phyloP scores from a whole-genome alignment of 768 basidiomycete genomes.

The Tephrocybe rancida region DNA sequence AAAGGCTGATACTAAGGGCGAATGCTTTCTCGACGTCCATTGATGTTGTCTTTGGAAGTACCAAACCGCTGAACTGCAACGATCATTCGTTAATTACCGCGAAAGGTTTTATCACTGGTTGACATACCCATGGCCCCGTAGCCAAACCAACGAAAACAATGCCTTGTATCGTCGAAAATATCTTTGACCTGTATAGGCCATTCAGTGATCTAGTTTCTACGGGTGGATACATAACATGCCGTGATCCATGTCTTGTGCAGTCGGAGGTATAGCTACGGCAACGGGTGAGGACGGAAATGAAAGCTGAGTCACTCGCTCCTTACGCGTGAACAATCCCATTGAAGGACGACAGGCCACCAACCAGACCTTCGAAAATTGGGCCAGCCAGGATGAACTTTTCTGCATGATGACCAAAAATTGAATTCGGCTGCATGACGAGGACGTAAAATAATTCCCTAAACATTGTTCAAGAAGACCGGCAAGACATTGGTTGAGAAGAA shows the following conservation, averaged over 20 bases:
- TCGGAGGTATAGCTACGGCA: conserved; percentile 56
- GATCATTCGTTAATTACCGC: neutral
- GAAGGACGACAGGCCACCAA: conserved; percentile 72
- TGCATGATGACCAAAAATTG: conserved; percentile 50
- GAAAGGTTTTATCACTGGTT: conserved; percentile 16
- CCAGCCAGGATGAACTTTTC: conserved; percentile 78
- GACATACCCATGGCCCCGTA: conserved; percentile 73
- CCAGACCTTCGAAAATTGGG: conserved; percentile 76
- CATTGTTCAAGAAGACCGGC: neutral
- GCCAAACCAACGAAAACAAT: conserved; percentile 80
- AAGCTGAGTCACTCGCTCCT: conserved; percentile 44
- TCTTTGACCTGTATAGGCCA: conserved; percentile 37
- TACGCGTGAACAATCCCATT: conserved; percentile 69
- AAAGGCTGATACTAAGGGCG: conserved; percentile 42
- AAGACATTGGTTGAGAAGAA: neutral
- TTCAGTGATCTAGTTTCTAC: neutral
- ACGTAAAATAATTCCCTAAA: conserved; percentile 77
- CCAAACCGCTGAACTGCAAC: conserved; percentile 44
- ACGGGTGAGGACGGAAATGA: conserved; percentile 14
- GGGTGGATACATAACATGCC: conserved; percentile 24
- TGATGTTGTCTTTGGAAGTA: conserved; percentile 63
- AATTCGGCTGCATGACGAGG: conserved; percentile 67
- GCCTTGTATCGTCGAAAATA: conserved; percentile 71
- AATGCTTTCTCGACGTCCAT: conserved; percentile 46
- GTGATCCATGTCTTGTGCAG: conserved; percentile 53